These are phyloP conservation scores for Paramecium octaurelia DNA, from an alignment of 73 alveolate genomes.

Conservation along the genomic window DNA sequence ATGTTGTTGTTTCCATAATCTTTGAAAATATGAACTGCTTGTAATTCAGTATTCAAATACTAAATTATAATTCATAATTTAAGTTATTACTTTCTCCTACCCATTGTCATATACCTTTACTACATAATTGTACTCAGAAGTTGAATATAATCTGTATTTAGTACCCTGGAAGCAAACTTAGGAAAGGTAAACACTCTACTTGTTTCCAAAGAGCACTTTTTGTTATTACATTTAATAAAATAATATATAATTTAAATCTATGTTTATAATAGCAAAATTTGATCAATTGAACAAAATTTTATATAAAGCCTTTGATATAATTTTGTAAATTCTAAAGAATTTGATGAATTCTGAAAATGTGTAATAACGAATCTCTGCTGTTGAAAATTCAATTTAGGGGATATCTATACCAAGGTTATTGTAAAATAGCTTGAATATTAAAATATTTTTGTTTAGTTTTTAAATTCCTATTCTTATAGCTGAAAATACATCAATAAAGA, in stretches of 20 bases:
- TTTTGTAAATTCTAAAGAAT: neutral
- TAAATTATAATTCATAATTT: neutral
- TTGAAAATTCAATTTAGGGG: neutral
- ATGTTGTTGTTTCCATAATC: neutral
- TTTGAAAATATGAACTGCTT: neutral
- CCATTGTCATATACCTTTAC: constrained; percentile 28
- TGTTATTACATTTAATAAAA: neutral
- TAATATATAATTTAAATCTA: neutral
- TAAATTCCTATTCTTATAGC: neutral
- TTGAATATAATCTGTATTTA: neutral
- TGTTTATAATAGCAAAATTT: neutral
- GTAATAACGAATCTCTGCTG: neutral
- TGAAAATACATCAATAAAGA: neutral
- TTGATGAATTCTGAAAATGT: neutral
- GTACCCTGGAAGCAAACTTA: neutral
- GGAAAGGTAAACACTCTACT: neutral
- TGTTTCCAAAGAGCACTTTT: neutral
- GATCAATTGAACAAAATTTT: neutral
- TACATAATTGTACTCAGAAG: neutral
- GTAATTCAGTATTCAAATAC: constrained; percentile 1
- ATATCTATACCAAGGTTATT: neutral
- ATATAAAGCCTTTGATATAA: neutral
- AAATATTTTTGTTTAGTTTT: neutral
- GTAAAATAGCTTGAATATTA: neutral
- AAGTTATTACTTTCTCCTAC: constrained; percentile 8